These are phyloP conservation scores for Tylopilus intermedius DNA, from an alignment of 768 basidiomycete genomes.

Conservation along the genomic window DNA sequence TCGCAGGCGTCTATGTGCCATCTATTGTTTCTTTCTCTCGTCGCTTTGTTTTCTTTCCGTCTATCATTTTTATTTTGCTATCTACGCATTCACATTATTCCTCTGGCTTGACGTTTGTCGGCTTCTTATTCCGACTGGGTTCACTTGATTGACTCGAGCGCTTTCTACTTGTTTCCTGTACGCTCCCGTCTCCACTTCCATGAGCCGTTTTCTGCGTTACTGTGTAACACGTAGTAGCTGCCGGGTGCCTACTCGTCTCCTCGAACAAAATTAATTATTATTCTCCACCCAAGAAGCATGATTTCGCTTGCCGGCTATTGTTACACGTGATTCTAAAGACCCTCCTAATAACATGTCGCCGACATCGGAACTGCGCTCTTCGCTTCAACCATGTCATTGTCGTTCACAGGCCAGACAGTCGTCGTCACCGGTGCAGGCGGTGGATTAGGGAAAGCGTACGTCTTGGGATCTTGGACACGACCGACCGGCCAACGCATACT, in stretches of 20 bases:
- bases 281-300: neutral
- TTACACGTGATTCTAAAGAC: slow-evolving; percentile 12
- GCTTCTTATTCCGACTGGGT: slow-evolving; percentile 26
- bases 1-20: slow-evolving; percentile 26
- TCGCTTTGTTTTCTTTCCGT: slow-evolving; percentile 23
- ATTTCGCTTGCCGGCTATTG: no score
- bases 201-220: slow-evolving; percentile 28
- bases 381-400: slow-evolving; percentile 40
- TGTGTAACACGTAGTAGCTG: slow-evolving; percentile 32
- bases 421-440: slow-evolving; percentile 95
- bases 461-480: slow-evolving; percentile 8
- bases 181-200: slow-evolving; percentile 23
- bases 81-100: slow-evolving; percentile 31
- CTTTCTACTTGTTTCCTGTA: slow-evolving; percentile 28
- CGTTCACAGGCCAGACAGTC: slow-evolving; percentile 87
- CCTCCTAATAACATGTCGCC: neutral
- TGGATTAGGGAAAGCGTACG: slow-evolving; percentile 88
- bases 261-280: slow-evolving; percentile 24
- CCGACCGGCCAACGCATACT: neutral
- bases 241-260: slow-evolving; percentile 30
- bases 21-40: slow-evolving; percentile 15
- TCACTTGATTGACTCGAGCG: slow-evolving; percentile 24
- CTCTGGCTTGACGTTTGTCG: slow-evolving; percentile 19
- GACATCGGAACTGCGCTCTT: neutral
- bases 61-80: slow-evolving; percentile 28